Conservation (phyloP, 768 basidiomycete genomes). For the Lactarius psammicola region DNA sequence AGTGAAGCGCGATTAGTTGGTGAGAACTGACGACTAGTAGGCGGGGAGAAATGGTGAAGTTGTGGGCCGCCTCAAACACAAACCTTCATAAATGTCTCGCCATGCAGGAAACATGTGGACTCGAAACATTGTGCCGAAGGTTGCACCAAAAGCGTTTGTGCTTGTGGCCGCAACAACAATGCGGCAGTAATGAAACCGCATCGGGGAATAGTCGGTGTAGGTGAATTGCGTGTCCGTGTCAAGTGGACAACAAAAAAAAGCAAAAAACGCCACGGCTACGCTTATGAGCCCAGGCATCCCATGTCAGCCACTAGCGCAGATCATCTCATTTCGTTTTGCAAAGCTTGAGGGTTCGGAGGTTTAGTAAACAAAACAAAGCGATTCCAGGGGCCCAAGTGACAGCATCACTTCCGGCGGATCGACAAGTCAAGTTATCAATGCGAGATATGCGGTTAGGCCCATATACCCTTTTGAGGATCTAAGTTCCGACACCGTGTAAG, state of each 20-base stretch:
- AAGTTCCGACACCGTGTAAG: background rate
- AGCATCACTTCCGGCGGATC: background rate
- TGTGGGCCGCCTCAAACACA: background rate
- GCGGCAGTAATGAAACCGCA: background rate
- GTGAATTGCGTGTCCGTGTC: background rate
- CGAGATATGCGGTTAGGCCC: background rate
- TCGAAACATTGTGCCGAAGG: background rate
- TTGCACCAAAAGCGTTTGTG: background rate
- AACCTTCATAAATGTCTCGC: background rate
- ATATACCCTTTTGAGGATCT: background rate
- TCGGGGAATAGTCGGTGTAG: background rate
- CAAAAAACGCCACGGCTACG: background rate
- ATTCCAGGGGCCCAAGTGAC: background rate
- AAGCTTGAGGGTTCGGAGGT: background rate
- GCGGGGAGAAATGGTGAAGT: background rate
- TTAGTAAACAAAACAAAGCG: background rate
- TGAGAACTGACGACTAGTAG: background rate
- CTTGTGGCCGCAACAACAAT: slow-evolving; percentile 1
- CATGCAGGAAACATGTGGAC: background rate
- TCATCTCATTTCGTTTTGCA: background rate
- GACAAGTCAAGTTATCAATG: background rate
- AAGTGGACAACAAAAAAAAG: background rate
- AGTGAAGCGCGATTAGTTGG: background rate
- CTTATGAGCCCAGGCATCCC: background rate
- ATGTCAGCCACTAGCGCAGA: background rate